These are phyloP conservation scores for Suillus bovinus DNA, from an alignment of 768 basidiomycete species.

Conservation along the genomic window DNA sequence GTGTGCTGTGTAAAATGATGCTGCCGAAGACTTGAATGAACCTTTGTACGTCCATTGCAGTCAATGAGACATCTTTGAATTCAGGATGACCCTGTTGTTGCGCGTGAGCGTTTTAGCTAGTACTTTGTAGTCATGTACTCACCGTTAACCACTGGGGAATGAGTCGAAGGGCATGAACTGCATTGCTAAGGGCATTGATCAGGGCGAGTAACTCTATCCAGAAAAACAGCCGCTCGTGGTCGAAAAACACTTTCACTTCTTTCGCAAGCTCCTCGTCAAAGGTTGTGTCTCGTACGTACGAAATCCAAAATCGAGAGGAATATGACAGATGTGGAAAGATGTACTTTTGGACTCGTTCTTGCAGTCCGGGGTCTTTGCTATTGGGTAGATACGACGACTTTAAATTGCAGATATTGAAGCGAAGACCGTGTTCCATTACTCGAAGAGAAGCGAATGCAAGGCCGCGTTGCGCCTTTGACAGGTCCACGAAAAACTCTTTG, in stretches of 20 bases:
- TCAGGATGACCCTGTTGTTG: neutral
- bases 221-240: constrained; percentile 10
- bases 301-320: constrained; percentile 14
- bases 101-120: neutral
- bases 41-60: constrained; percentile 10
- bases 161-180: neutral
- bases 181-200: neutral
- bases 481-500: constrained; percentile 15
- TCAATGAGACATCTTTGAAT: neutral
- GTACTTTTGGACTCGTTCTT: neutral
- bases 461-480: constrained; percentile 13
- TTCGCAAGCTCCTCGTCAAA: neutral
- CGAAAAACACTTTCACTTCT: constrained; percentile 7
- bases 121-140: neutral
- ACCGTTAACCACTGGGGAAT: neutral
- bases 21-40: constrained; percentile 18
- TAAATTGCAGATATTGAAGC: constrained; percentile 38
- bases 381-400: constrained; percentile 32
- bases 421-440: constrained; percentile 30
- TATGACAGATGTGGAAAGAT: constrained; percentile 11
- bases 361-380: constrained; percentile 16
- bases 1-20: constrained; percentile 17
- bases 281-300: constrained; percentile 6
- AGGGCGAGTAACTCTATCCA: constrained; percentile 8
- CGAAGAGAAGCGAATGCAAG: constrained; percentile 25